Base-by-base conservation (phyloP, 352 stramenopile species). In the Globisporangium polare region DNA sequence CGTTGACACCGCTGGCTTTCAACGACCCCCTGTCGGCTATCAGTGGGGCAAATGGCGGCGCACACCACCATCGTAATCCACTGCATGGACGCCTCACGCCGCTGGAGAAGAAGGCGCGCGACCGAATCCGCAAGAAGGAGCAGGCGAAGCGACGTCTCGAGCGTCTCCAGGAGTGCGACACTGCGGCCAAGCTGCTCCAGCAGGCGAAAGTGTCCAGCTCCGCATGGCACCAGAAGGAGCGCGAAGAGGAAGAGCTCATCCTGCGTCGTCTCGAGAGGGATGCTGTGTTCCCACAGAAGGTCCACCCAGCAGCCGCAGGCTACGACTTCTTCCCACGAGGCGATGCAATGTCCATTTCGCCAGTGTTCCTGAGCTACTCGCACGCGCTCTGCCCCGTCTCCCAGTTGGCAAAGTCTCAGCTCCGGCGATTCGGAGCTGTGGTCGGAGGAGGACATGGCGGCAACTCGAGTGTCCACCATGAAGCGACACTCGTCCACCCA, bases 191-290 rank as follows among this genome's bases (percentile, higher is more conserved):
- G 20, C 58, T 66, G 35, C 58, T 86, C 22, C 46, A 67, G 9
- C 42, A 75, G 27, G 50, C 67, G 3, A 68, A 76, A 49, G 5
- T 51, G 5, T 67, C 58, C 20, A 78, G 66, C 50, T 69, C 53
- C 3, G 57, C 29, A 2, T 89, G 79, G 80, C 75, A 88, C 26
- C 59, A 71, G 33, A 66, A 83, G 22, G 74, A 77, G 52, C 71
- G 69, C 29, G 53, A 72, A 18, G 80, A 92, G 51, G 82, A 94
- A 68, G 80, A 91, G 56, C 69, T 94, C 9, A 60, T 89, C 20
- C 73, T 92, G 50, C 61, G 75, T 31, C 67, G 79, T 1, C 63
- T 90, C 22, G 82, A 92, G 46, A 73, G 84, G 31, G 85, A 94
- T 47, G 41, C 73, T 10, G 73, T 92, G 10, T 77, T 84, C 41